Percentiles rank a stretch among this genome's conserved stretches.
These are phyloP conservation scores for Sambucus nigra DNA, from an alignment of 129 eudicot species.

Conservation along the genomic window DNA sequence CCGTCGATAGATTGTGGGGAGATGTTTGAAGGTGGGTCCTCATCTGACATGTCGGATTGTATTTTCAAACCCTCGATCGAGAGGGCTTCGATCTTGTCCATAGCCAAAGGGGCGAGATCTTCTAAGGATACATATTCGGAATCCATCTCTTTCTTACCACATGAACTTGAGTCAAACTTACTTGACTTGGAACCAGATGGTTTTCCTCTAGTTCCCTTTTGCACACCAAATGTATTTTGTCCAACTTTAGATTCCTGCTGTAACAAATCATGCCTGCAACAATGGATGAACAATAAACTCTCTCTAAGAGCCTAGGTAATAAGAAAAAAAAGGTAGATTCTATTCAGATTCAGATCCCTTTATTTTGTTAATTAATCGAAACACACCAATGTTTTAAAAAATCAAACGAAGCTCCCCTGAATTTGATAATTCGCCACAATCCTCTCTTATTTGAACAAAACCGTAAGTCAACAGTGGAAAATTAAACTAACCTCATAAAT, in stretches of 20 bases:
- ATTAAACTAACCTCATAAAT: too few species aligned
- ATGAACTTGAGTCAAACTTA: constrained; percentile 18
- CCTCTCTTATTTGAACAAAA: too few species aligned
- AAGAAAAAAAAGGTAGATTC: too few species aligned
- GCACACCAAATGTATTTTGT: constrained; percentile 17
- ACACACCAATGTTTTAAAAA: too few species aligned
- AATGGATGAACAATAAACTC: constrained; percentile 5
- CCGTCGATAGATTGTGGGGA: constrained; percentile 46
- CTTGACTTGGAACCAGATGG: constrained; percentile 24
- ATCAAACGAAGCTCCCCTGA: too few species aligned
- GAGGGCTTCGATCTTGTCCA: constrained; percentile 84
- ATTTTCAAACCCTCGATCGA: constrained; percentile 84
- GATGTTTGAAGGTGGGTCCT: constrained; percentile 59
- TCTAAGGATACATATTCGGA: constrained; percentile 58
- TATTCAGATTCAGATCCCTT: too few species aligned
- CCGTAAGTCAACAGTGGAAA: too few species aligned
- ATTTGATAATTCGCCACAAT: too few species aligned
- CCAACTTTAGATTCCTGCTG: constrained; percentile 31
- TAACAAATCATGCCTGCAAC: constrained; percentile 38
- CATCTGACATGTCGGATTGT: constrained; percentile 86
- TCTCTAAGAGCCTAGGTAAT: too few species aligned
- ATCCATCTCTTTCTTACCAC: constrained; percentile 11
- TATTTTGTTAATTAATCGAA: too few species aligned
- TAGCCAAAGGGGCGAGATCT: constrained; percentile 80
- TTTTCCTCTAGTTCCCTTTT: constrained; percentile 1